Evolutionary conservation across 2,329 filamentous ascomycete species (phyloP).

Genomic region (Rhinocladiella similis): DNA sequence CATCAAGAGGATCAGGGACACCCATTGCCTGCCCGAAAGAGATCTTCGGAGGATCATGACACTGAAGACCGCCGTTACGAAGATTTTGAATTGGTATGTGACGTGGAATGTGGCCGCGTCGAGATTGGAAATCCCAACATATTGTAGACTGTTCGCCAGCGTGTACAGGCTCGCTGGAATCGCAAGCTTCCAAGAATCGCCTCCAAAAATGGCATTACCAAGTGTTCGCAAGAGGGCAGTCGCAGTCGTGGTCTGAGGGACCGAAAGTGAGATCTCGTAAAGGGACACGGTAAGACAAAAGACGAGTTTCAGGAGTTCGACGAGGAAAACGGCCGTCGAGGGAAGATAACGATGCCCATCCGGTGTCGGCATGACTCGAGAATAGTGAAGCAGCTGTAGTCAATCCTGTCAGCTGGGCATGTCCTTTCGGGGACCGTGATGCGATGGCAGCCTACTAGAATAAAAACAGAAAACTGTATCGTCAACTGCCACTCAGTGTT

Average conservation of each 20-base stretch:
- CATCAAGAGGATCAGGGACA: constrained; percentile 75
- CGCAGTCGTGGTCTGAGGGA: constrained; percentile 76
- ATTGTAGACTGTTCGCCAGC: constrained; percentile 89
- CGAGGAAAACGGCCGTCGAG: constrained; percentile 90
- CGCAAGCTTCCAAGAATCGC: constrained; percentile 92
- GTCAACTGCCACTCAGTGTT: constrained; percentile 37
- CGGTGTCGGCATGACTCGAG: constrained; percentile 82
- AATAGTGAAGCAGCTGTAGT: constrained; percentile 84
- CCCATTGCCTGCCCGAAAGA: constrained; percentile 74
- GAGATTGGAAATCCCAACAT: constrained; percentile 85
- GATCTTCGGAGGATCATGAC: constrained; percentile 72
- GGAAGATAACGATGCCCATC: constrained; percentile 87
- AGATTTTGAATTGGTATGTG: constrained; percentile 90
- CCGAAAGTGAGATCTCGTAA: constrained; percentile 77
- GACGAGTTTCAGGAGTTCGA: constrained; percentile 86
- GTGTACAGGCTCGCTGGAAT: constrained; percentile 88
- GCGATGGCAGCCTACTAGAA: constrained; percentile 38
- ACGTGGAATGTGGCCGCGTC: constrained; percentile 93
- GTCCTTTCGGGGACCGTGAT: not conserved
- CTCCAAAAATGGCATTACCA: constrained; percentile 76
- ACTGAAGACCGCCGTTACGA: constrained; percentile 85
- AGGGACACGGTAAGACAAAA: constrained; percentile 84
- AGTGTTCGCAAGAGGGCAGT: constrained; percentile 79
- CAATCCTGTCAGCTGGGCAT: constrained; percentile 9
- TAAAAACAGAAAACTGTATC: constrained; percentile 44